Base-by-base conservation (phyloP, 1,284 basidiomycete genomes). In the Lentinula novae-zelandiae region DNA sequence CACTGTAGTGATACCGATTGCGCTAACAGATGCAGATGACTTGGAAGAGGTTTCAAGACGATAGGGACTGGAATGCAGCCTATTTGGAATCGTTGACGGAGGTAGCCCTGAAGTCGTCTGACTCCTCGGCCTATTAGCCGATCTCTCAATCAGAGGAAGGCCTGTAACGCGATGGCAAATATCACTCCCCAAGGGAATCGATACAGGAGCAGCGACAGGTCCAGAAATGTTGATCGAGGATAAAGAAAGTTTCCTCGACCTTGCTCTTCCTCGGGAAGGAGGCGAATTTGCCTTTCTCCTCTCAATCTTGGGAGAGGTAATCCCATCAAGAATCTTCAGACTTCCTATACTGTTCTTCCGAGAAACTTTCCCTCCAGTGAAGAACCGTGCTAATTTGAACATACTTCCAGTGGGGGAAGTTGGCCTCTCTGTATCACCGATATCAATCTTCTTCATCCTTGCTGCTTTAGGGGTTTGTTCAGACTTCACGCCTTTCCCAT, bases 161-260 rank as follows among this genome's bases (percentile, higher is more conserved):
- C 10, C 54, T 5, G 22, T 4, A n/a, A 36, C 38, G 22, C 1
- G 22, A 10, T 46, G 40, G 10, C 22, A 39, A 54, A 54, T 10
- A 22, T 54, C 38, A 13, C 31, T 8, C 22, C 53, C 53, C 22
- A 54, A 22, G 10, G 53, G 53, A 20, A 48, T 46, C n/a, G 42
- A 56, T 2, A 56, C 54, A 9, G 54, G 54, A 56, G 54, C n/a
- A 48, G 40, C 20, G n/a, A 56, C n/a, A 36, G 54, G 54, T 13
- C 22, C 31, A 17, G 54, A 56, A 2, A 56, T 56, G 12, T 36
- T 56, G 13, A 48, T 46, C 6, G 54, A 46, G 22, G 54, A 8
- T 8, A 42, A 10, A 17, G 54, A 56, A 5, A 56, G 42, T 34
- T 56, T 56, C 44, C 54, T 42, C 13, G 42, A 34, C 44, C 54